phyloP scores from a whole-genome alignment of 805 yeast species.

The Starmerella scarabaei region DNA sequence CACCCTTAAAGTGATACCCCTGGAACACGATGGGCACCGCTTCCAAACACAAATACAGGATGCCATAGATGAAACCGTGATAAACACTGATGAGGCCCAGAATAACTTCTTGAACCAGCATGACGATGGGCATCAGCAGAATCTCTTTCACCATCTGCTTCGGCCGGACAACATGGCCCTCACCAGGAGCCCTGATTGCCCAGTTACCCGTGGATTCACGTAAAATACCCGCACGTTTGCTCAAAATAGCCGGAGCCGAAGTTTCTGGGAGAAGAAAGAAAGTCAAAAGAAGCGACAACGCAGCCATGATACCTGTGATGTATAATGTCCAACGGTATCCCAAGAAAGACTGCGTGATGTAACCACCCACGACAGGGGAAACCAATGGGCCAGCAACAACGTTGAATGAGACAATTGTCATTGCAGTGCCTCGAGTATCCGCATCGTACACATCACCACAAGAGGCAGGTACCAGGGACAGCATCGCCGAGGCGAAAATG shows the following conservation, averaged over 20 bases:
- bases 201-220: slow-evolving; percentile 38
- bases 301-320: slow-evolving; percentile 49
- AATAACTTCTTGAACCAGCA: slow-evolving; percentile 30
- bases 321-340: slow-evolving; percentile 86
- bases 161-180: slow-evolving; percentile 29
- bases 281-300: slow-evolving; percentile 31
- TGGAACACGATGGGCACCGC: slow-evolving; percentile 30
- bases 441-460: slow-evolving; percentile 71
- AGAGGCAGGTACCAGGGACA: slow-evolving; percentile 76
- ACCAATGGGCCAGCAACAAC: slow-evolving; percentile 60
- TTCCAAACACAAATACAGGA: slow-evolving; percentile 28
- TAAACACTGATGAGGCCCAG: slow-evolving; percentile 28
- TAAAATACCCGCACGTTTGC: slow-evolving; percentile 34
- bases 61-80: slow-evolving; percentile 31
- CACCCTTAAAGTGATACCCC: slow-evolving; percentile 46
- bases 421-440: slow-evolving; percentile 58
- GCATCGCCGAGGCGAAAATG: slow-evolving; percentile 67
- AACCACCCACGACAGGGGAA: slow-evolving; percentile 70
- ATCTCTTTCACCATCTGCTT: slow-evolving; percentile 31
- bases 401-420: slow-evolving; percentile 54
- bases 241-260: slow-evolving; percentile 28
- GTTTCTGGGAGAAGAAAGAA: slow-evolving; percentile 27
- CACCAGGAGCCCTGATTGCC: slow-evolving; percentile 40
- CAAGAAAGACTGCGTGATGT: slow-evolving; percentile 42
- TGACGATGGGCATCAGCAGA: slow-evolving; percentile 22